Base-by-base conservation (phyloP, 78 protist genomes). In the Creolimax fragrantissima region DNA sequence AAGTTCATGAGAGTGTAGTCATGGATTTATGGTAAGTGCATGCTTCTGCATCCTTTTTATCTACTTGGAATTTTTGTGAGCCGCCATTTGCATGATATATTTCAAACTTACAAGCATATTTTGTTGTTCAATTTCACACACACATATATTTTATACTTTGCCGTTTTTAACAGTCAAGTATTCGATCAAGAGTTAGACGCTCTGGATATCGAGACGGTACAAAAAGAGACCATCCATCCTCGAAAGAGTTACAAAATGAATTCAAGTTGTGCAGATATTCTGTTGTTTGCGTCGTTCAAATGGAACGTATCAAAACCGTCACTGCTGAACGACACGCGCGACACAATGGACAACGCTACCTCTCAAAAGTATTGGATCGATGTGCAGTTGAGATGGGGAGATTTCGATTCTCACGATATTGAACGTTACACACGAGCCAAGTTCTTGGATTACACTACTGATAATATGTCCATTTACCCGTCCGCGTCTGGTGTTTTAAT, bases 221-320 rank as follows among this genome's bases (percentile, higher is more conserved):
- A 98, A 93, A 98, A 99, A 95, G 99, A 99, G 85, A 96, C 98
- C 3, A 98, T 99, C 94, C 99, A 99, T 88, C 99, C 99, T 41
- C 95, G 99, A 35, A 99, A 99, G 96, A 96, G 99, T 35, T 99
- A 98, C 98, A 99, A 98, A 96, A 98, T 99, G 99, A 97, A 99
- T 95, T 47, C 81, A 35, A 84, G 91, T 2, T 98, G 99, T 89
- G 99, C 99, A 3, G 99, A 99, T 93, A 90, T 99, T 42, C 94
- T 98, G 7, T 95, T 98, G 81, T 96, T 98, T 44, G 98, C 99
- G 4, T 94, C 99, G 44, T 96, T 96, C 96, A 96, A 96, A 95
- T 99, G 99, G 99, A 97, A 93, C 89, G 94, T 98, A 36, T 95
- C 98, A n/a, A 95, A 97, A 93, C 99, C 99, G 39, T 96, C 99